Evolutionary conservation across 768 basidiomycete genomes (phyloP).

Genomic region (Boletus reticulatus): DNA sequence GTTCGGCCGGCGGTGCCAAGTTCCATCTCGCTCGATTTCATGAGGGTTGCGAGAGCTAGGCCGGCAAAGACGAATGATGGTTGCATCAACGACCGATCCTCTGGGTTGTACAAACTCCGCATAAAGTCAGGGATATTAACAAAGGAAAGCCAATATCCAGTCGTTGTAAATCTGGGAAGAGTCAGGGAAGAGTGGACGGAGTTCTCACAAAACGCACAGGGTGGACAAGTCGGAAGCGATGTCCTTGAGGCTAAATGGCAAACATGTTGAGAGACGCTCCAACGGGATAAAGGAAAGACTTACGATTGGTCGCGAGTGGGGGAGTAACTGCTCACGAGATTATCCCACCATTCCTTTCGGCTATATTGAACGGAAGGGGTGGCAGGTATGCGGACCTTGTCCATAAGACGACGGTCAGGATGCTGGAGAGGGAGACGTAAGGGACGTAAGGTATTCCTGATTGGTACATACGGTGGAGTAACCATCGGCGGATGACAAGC

Average conservation of each 20-base stretch:
- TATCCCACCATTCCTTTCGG: slow-evolving; percentile 48
- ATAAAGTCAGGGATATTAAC: slow-evolving; percentile 58
- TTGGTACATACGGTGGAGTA: slow-evolving; percentile 25
- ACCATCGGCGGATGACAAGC: slow-evolving; percentile 24
- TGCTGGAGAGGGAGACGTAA: slow-evolving; percentile 16
- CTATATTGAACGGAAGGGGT: slow-evolving; percentile 32
- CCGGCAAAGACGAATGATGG: slow-evolving; percentile 68
- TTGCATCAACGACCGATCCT: slow-evolving; percentile 57
- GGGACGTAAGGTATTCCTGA: slow-evolving; percentile 5
- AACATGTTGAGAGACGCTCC: slow-evolving; percentile 1
- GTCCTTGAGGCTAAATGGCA: slow-evolving; percentile 40
- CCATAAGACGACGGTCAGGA: slow-evolving; percentile 24
- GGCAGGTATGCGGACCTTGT: slow-evolving; percentile 28
- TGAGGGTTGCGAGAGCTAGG: slow-evolving; percentile 67
- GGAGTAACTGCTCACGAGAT: slow-evolving; percentile 42
- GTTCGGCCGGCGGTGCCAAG: slow-evolving; percentile 50
- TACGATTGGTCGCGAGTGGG: slow-evolving; percentile 43
- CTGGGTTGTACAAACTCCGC: slow-evolving; percentile 48
- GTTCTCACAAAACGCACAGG: slow-evolving; percentile 40
- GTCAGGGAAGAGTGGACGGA: slow-evolving; percentile 4
- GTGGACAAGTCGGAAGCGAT: slow-evolving; percentile 50
- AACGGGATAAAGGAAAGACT: slow-evolving; percentile 6
- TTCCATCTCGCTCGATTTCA: slow-evolving; percentile 70
- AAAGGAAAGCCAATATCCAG: slow-evolving; percentile 67
- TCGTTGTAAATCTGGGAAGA: slow-evolving; percentile 55